Evolutionary conservation across 495 filamentous ascomycete species (phyloP).

Genomic region (Neurospora tetraspora): DNA sequence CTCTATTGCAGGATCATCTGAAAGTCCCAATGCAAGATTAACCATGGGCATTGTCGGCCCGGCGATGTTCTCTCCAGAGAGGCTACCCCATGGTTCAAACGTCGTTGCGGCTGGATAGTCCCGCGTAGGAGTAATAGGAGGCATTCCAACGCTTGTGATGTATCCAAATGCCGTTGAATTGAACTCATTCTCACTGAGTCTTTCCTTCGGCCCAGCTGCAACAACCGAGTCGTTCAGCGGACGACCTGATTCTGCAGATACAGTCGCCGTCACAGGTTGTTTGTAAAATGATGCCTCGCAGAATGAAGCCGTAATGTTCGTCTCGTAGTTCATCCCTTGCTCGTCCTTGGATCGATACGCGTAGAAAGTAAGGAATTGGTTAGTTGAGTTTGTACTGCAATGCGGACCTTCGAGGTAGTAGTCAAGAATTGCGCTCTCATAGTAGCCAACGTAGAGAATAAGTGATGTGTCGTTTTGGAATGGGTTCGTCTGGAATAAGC

Average conservation of each 20-base stretch:
- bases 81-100: neutral
- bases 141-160: constrained; percentile 10
- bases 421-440: constrained; percentile 7
- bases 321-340: too few species aligned
- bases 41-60: too few species aligned
- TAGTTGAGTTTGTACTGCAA: constrained; percentile 11
- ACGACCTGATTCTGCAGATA: neutral
- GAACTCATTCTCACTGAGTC: constrained; percentile 20
- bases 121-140: neutral
- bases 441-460: constrained; percentile 22
- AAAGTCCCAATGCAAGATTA: neutral
- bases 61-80: too few species aligned
- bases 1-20: neutral
- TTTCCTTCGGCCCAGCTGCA: neutral
- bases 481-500: neutral
- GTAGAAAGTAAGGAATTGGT: constrained; percentile 27
- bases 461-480: neutral
- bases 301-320: neutral
- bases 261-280: neutral
- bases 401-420: constrained; percentile 13
- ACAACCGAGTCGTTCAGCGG: neutral
- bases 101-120: neutral
- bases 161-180: constrained; percentile 27
- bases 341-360: neutral
- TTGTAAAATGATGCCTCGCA: neutral